These are phyloP conservation scores for Populus nigra DNA, from an alignment of 345 rosid species.

Conservation along the genomic window DNA sequence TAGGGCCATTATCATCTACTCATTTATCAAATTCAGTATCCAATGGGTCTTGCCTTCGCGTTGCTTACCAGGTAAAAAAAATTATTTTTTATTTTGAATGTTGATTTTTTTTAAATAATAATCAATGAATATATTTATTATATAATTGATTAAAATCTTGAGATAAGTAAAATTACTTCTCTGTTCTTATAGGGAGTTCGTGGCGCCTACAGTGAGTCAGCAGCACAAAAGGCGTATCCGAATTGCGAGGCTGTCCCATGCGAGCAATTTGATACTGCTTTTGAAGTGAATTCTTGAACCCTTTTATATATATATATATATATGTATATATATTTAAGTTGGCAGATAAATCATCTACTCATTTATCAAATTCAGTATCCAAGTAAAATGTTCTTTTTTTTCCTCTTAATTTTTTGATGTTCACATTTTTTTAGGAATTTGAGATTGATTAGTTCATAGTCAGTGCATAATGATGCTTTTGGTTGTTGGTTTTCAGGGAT, in stretches of 20 bases:
- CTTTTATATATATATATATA: background rate
- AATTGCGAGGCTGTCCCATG: conserved; percentile 96
- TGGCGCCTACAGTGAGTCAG: conserved; percentile 95
- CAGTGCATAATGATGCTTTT: too few relatives aligned
- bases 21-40: conserved; percentile 45
- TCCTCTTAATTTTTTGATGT: too few relatives aligned
- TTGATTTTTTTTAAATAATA: too few relatives aligned
- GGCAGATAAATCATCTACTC: background rate
- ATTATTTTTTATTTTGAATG: too few relatives aligned
- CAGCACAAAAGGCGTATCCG: conserved; percentile 93
- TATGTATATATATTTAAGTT: background rate
- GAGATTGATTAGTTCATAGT: too few relatives aligned
- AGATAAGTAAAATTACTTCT: too few relatives aligned
- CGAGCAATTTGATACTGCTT: conserved; percentile 92
- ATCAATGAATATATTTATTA: background rate
- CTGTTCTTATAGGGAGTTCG: conserved; percentile 56
- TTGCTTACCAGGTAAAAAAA: conserved; percentile 77
- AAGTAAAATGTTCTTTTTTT: too few relatives aligned
- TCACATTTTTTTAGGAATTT: too few relatives aligned
- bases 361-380: too few relatives aligned
- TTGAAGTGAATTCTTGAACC: conserved; percentile 50
- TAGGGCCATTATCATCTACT: conserved; percentile 80
- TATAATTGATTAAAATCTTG: background rate
- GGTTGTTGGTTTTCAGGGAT: too few relatives aligned
- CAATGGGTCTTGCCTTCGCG: conserved; percentile 74